phyloP scores from a whole-genome alignment of 176 grass and related monocot species.

The Melocanna baccifera region DNA sequence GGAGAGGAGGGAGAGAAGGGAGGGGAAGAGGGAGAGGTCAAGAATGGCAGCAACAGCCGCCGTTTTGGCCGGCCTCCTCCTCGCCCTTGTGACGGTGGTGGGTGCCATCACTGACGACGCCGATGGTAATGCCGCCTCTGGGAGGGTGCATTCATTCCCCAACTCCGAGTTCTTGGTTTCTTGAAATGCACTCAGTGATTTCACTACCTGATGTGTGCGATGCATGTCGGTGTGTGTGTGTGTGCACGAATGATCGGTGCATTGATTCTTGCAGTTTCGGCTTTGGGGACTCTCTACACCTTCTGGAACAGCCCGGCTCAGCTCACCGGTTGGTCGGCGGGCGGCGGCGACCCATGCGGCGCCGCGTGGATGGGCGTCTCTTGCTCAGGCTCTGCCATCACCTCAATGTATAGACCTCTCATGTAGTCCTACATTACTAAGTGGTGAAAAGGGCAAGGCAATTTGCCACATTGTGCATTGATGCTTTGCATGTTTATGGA shows the following conservation, averaged over 20 bases:
- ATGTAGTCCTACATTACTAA: not conserved
- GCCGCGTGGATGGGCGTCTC: slow-evolving; percentile 76
- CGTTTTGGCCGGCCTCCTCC: slow-evolving; percentile 10
- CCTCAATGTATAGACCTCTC: slow-evolving; percentile 56
- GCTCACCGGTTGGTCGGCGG: slow-evolving; percentile 65
- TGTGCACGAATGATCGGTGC: not conserved
- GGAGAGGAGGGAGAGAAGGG: not conserved
- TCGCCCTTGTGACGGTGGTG: slow-evolving; percentile 21
- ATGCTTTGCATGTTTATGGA: not conserved
- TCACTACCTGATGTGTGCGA: not conserved
- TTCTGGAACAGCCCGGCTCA: slow-evolving; percentile 76
- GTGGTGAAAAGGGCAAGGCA: not conserved
- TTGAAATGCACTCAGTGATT: not conserved
- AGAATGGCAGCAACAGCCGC: not conserved
- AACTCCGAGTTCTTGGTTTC: not conserved
- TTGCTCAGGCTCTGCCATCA: slow-evolving; percentile 74
- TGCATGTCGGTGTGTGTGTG: not conserved
- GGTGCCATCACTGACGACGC: slow-evolving; percentile 40
- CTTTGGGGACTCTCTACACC: slow-evolving; percentile 61
- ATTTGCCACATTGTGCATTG: not conserved
- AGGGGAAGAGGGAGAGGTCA: not conserved
- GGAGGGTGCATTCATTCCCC: not conserved
- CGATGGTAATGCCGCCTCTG: slow-evolving; percentile 23
- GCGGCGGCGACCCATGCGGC: slow-evolving; percentile 83
- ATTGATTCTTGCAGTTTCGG: slow-evolving; percentile 58